Conservation (phyloP, 2,329 filamentous ascomycete species). For the Plectosphaerella cucumerina region DNA sequence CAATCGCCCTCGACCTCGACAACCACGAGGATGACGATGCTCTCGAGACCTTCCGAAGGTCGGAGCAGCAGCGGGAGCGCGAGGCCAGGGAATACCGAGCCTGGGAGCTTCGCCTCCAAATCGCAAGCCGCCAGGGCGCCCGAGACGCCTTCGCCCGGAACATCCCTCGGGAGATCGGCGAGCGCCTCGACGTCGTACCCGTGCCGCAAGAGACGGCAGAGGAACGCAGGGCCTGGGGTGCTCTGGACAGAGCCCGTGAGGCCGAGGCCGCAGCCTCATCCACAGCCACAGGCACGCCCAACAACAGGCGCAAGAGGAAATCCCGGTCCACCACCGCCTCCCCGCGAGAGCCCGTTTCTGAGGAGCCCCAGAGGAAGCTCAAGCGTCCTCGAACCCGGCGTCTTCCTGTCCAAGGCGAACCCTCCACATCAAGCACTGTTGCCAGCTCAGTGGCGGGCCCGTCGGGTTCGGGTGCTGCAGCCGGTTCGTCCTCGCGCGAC, state of each 20-base stretch:
- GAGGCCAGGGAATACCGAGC: conserved; percentile 57
- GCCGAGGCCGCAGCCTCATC: conserved; percentile 52
- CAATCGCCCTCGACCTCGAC: conserved; percentile 72
- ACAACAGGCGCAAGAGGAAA: conserved; percentile 67
- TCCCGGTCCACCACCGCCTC: conserved; percentile 66
- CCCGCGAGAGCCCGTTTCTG: conserved; percentile 56
- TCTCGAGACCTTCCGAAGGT: conserved; percentile 48
- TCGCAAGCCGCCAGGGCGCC: conserved; percentile 76
- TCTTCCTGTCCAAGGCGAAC: conserved; percentile 45
- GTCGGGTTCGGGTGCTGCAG: not conserved
- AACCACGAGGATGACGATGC: conserved; percentile 75
- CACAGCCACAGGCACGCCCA: too few relatives aligned
- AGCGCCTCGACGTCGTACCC: conserved; percentile 53
- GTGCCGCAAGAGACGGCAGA: conserved; percentile 64
- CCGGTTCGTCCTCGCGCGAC: not conserved
- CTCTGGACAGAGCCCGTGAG: conserved; percentile 79
- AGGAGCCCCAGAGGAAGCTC: conserved; percentile 74
- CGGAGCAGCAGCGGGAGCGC: conserved; percentile 49
- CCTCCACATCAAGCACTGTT: conserved; percentile 34
- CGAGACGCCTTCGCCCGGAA: conserved; percentile 66
- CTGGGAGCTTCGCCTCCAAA: conserved; percentile 80
- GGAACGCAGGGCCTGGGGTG: conserved; percentile 83
- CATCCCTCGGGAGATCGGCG: conserved; percentile 53
- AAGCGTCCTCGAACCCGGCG: conserved; percentile 83
- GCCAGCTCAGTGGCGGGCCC: not conserved